Percentiles rank a stretch among this genome's conserved stretches.
Conservation (phyloP, 352 stramenopile genomes). For the Phytophthora capsici region DNA sequence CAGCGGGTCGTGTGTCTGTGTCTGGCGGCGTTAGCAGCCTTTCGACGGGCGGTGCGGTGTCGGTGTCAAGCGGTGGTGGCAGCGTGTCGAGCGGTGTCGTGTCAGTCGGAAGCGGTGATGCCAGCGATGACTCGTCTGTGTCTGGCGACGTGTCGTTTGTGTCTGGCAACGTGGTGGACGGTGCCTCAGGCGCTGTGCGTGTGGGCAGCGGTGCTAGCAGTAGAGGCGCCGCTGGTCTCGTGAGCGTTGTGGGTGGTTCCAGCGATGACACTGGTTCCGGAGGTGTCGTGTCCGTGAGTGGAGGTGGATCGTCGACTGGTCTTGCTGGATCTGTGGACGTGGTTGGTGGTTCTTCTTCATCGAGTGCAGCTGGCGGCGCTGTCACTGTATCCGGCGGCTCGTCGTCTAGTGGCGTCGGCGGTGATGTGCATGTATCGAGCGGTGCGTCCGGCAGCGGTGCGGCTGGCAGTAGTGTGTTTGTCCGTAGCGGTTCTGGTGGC, state of each 20-base stretch:
- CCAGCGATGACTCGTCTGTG: not conserved
- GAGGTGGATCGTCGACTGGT: conserved; percentile 5
- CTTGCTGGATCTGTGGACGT: conserved; percentile 17
- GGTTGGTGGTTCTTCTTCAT: conserved; percentile 23
- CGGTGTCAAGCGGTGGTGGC: not conserved
- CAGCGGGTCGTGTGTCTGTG: not conserved
- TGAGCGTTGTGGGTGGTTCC: conserved; percentile 27
- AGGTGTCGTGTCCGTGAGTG: conserved; percentile 11
- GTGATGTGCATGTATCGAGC: conserved; percentile 25
- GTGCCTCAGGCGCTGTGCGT: not conserved
- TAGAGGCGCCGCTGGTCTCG: conserved; percentile 7
- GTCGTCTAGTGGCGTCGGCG: conserved; percentile 27
- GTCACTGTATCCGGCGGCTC: conserved; percentile 28
- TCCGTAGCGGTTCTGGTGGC: conserved; percentile 20
- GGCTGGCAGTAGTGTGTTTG: conserved; percentile 15
- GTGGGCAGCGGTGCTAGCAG: conserved; percentile 18
- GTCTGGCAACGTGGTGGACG: not conserved
- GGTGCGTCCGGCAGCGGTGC: conserved; percentile 1
- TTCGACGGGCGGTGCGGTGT: not conserved
- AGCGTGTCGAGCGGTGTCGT: not conserved
- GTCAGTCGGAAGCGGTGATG: not conserved
- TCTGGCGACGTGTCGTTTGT: not conserved
- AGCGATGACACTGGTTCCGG: conserved; percentile 7
- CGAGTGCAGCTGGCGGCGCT: conserved; percentile 18
- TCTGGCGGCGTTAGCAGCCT: not conserved